Conservation (phyloP, 495 filamentous ascomycete species). For the Penicillium bovifimosum region DNA sequence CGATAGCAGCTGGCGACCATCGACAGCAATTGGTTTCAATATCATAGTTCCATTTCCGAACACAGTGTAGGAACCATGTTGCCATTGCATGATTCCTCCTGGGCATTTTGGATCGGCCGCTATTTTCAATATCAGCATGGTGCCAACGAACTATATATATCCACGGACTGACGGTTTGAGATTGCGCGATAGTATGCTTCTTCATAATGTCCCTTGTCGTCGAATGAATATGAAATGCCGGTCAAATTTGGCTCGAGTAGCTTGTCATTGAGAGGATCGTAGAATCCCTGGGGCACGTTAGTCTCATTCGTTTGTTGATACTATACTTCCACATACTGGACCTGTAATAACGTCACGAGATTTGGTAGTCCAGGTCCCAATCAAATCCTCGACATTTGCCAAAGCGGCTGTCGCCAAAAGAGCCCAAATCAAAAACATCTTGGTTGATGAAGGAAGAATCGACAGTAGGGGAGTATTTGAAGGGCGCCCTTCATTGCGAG, state of each 20-base stretch:
- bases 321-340: slow-evolving; percentile 46
- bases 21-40: slow-evolving; percentile 58
- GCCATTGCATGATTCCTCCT: slow-evolving; percentile 68
- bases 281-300: slow-evolving; percentile 54
- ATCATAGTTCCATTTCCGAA: slow-evolving; percentile 53
- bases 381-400: slow-evolving; percentile 44
- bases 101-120: slow-evolving; percentile 61
- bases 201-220: slow-evolving; percentile 65
- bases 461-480: slow-evolving; percentile 13
- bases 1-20: slow-evolving; percentile 68
- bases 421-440: slow-evolving; percentile 22
- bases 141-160: slow-evolving; percentile 9
- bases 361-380: slow-evolving; percentile 76
- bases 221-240: slow-evolving; percentile 81
- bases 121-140: slow-evolving; percentile 19
- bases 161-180: slow-evolving; percentile 58
- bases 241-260: slow-evolving; percentile 65
- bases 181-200: slow-evolving; percentile 69
- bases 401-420: slow-evolving; percentile 27
- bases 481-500: slow-evolving; percentile 8
- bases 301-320: background rate
- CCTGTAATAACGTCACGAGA: slow-evolving; percentile 67
- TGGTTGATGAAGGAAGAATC: slow-evolving; percentile 5
- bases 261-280: slow-evolving; percentile 62
- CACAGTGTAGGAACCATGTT: slow-evolving; percentile 61